Evolutionary conservation across 495 filamentous ascomycete species (phyloP), one percentile per base, ranked within the genome.

Genomic region (Talaromyces thailandensis): DNA sequence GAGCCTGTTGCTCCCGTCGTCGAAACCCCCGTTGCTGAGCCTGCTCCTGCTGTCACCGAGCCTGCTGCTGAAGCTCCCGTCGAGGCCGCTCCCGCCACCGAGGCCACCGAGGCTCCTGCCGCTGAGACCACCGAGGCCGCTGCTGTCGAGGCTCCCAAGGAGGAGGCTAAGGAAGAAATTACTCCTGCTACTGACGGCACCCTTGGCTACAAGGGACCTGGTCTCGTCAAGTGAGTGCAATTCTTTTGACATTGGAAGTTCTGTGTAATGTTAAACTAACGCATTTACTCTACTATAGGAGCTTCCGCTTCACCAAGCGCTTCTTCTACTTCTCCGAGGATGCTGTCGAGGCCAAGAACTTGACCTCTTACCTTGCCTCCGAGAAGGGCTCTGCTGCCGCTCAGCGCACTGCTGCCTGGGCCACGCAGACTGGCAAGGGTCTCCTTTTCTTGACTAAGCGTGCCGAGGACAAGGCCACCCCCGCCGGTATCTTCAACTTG

Each of bases 321-420:
- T 88, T 90, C 81, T 96, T 98, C 82, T 98, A 91, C 88, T 92
- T 98, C 79, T 88, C 87, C 72, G 82, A 89, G 45, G 91, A 95
- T 62, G 74, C 93, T 50, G 79, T 93, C 56, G 83, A 92, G 69
- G 75, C 84, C 64, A 89, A 94, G 75, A 78, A 89, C 69, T 80
- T 96, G 40, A 69, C 79, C 64, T 75, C 75, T 64, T 98, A 90
- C 79, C 82, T 95, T 69, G 86, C 87, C 75, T 86, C 87, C 67
- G 94, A 96, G 82, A 95, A 97, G 88, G 21, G 37, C 58, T 76
- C 87, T 52, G 73, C 79, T 43, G 75, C 87, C 63, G 88, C 88
- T 64, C 87, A 93, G 77, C 84, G 89, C 58, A 88, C 85, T 66
- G 87, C 85, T 67, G 88, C 94, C 48, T 96, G 95, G 88, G 91